Evolutionary conservation across 805 yeast species (phyloP), one percentile per base, ranked within the genome.

Genomic region (Saccharomyces cerevisiae): DNA sequence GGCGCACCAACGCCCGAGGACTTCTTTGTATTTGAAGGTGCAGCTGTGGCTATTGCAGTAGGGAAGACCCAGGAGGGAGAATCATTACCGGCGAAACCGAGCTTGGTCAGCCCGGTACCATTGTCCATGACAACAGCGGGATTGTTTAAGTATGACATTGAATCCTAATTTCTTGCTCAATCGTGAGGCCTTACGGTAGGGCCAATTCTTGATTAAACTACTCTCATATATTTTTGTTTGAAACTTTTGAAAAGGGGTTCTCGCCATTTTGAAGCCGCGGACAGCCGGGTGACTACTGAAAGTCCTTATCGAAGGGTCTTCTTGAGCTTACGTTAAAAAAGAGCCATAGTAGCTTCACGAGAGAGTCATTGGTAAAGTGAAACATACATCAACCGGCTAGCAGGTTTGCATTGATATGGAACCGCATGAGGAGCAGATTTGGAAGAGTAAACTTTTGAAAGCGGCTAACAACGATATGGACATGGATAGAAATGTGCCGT

Each of bases 121-220:
- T 92, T 92, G 79, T 89, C 96, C 97, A 90, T 90, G 70, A 90
- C 96, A 77, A 90, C 92, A 56, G 97, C 96, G 46, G 97, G 97
- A 55, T 88, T 84, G 60, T 84, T 84, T 73, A 83, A 74, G 68
- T 81, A 76, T 47, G 85, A 78, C 86, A 82, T 82, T 24, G 11
- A 21, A 36, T 36, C 22, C 41, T 51, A 59, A 51, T 13, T 47
- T 29, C 27, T 46, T 49, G 47, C 47, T 41, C 49, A 51, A 46
- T 41, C 29, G 48, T 41, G 24, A 36, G 31, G 36, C 21, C 14
- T 48, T 28, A 11, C 24, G n/a, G 51, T 13, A 61, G 53, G 10
- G 21, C 21, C 28, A 14, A 9, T 5, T 46, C 29, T 46, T 14
- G 11, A 46, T 9, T n/a, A 14, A 36, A 36, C 43, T 13, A 17